Conservation (phyloP, 2,329 filamentous ascomycete genomes). For the Calonectria pseudoturangicola region DNA sequence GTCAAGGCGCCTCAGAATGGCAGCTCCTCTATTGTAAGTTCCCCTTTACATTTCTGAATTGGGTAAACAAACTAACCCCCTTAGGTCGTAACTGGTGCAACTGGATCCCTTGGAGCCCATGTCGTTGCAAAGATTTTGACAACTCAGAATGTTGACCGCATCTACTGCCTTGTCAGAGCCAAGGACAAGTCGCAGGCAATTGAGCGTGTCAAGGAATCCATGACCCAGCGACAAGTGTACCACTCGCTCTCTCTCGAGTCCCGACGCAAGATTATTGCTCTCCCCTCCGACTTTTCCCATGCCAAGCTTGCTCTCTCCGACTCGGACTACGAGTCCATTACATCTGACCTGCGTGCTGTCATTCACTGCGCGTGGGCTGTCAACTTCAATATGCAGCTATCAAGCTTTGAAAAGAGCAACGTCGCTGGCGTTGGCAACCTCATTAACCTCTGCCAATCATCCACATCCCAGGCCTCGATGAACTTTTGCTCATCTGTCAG, state of each 20-base stretch:
- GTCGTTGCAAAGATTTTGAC: conserved; percentile 74
- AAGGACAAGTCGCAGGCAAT: not conserved
- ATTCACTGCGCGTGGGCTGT: conserved; percentile 74
- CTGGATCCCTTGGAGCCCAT: conserved; percentile 79
- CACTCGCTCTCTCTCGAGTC: conserved; percentile 51
- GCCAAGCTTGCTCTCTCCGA: conserved; percentile 39
- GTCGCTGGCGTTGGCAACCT: conserved; percentile 68
- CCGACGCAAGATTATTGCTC: conserved; percentile 49
- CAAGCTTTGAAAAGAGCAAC: conserved; percentile 68
- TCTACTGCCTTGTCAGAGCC: conserved; percentile 73
- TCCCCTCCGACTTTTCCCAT: conserved; percentile 45
- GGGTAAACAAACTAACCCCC: not conserved
- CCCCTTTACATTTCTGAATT: too few relatives aligned
- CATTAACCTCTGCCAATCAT: conserved; percentile 61
- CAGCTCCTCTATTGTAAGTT: conserved; percentile 48
- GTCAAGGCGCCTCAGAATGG: conserved; percentile 3
- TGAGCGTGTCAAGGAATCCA: conserved; percentile 41
- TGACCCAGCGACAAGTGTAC: conserved; percentile 59
- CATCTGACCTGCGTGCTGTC: conserved; percentile 60
- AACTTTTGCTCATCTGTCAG: conserved; percentile 73
- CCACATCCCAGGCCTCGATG: conserved; percentile 57
- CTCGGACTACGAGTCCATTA: conserved; percentile 58
- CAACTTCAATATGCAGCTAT: conserved; percentile 73
- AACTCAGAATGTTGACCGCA: conserved; percentile 69
- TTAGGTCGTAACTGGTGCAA: conserved; percentile 76